Conservation (phyloP, 352 stramenopile genomes). For the Phytophthora syringae region DNA sequence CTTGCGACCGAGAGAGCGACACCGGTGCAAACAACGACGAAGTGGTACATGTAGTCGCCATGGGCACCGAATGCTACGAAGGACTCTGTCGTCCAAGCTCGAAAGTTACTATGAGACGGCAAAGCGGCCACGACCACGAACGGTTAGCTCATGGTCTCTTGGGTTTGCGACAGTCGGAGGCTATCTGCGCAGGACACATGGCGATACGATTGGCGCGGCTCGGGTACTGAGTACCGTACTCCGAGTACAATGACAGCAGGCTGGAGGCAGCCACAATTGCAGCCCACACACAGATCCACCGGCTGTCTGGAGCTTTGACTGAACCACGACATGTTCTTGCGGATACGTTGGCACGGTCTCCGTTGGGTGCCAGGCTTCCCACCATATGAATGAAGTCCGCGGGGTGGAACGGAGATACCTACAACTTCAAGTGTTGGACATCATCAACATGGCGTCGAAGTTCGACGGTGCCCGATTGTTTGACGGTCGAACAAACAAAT, state of each 20-base stretch:
- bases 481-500: too few species aligned
- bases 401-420: neutral
- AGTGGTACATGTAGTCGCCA: constrained; percentile 3
- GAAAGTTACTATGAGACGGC: constrained; percentile 29
- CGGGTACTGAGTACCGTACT: too few species aligned
- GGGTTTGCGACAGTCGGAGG: constrained; percentile 18
- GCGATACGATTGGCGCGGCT: constrained; percentile 7
- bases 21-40: constrained; percentile 33
- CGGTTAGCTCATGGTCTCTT: too few species aligned
- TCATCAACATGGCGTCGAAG: neutral
- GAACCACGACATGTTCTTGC: constrained; percentile 1
- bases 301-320: constrained; percentile 2
- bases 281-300: too few species aligned
- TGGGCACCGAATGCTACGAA: too few species aligned
- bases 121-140: neutral
- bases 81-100: constrained; percentile 6
- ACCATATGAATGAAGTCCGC: too few species aligned
- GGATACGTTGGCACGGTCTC: too few species aligned
- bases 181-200: constrained; percentile 19
- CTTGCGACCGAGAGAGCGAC: constrained; percentile 36
- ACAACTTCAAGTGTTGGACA: constrained; percentile 11
- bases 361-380: too few species aligned
- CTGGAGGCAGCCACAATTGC: neutral
- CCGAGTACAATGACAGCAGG: neutral
- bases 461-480: too few species aligned